These are phyloP conservation scores for Penicillium sp. DNA, from an alignment of 2,329 filamentous ascomycete genomes.

Conservation along the genomic window DNA sequence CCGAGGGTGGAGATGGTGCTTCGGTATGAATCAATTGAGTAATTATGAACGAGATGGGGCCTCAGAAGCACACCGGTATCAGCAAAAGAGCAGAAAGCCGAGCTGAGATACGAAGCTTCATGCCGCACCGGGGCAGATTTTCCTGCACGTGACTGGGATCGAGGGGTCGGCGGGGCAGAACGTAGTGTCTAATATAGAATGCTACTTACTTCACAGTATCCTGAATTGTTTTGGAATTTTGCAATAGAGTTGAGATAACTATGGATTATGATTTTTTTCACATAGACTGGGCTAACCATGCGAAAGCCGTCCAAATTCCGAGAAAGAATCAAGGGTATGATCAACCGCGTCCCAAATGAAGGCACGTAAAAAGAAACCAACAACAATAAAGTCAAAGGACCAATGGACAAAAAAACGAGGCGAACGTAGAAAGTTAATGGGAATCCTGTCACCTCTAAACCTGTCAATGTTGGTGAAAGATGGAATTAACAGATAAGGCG, in stretches of 20 bases:
- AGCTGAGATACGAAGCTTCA: not conserved
- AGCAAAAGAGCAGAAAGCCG: not conserved
- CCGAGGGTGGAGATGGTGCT: not conserved
- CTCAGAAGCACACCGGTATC: constrained; percentile 2
- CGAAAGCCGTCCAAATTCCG: not conserved
- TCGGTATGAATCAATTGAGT: constrained; percentile 6
- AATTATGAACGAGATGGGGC: not conserved
- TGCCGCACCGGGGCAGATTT: constrained; percentile 13
- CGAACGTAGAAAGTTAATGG: not conserved
- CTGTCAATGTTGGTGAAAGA: constrained; percentile 6
- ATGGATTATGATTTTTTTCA: not conserved
- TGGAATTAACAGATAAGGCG: constrained; percentile 17
- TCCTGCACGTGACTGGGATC: constrained; percentile 10
- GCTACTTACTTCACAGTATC: not conserved
- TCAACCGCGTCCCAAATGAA: not conserved
- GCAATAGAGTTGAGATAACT: not conserved
- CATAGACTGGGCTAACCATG: not conserved
- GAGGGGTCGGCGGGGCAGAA: constrained; percentile 2
- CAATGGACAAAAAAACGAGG: not conserved
- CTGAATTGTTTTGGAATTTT: not conserved
- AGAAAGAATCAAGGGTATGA: not conserved
- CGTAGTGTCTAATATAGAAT: not conserved
- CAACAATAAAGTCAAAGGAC: not conserved
- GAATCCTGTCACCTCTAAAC: not conserved
- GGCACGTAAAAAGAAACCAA: not conserved